Percentiles rank a stretch among this genome's conserved stretches.
Evolutionary conservation across 202 grass and related monocot genomes (phyloP).

Genomic region (Zoysia matrella): DNA sequence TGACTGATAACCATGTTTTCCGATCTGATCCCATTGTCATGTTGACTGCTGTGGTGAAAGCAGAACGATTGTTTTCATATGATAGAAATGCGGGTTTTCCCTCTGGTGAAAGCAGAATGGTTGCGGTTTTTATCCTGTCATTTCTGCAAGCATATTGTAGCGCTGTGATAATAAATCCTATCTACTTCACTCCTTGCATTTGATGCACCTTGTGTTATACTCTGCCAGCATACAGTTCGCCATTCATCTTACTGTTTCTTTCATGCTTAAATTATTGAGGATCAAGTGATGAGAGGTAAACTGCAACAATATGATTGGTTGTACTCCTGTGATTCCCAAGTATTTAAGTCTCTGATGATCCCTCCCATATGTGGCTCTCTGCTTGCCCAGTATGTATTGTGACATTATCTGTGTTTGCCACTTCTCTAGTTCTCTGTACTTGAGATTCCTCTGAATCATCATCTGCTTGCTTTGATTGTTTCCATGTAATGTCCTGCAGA

Average conservation of each 20-base stretch:
- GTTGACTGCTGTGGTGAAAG: background rate
- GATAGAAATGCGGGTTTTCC: background rate
- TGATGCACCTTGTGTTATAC: no score
- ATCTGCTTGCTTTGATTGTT: background rate
- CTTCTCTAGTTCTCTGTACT: background rate
- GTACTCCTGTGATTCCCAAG: constrained; percentile 12
- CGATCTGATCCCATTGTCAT: background rate
- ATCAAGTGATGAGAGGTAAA: constrained; percentile 32
- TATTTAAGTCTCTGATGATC: constrained; percentile 49
- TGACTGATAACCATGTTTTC: constrained; percentile 32
- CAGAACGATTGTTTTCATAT: background rate
- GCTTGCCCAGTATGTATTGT: background rate
- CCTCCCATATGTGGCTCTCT: background rate
- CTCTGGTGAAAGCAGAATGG: background rate
- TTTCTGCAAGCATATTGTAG: no score
- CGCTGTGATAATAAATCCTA: no score
- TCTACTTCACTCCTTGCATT: no score
- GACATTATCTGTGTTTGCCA: no score
- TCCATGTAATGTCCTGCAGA: background rate
- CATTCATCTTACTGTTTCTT: background rate
- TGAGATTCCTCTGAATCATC: background rate
- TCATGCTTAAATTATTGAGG: background rate
- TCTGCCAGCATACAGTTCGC: no score
- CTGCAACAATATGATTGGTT: constrained; percentile 62
- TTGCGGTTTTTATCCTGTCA: no score